These are phyloP conservation scores for Meripilus lineatus DNA, from an alignment of 1,284 basidiomycete genomes.

Conservation along the genomic window DNA sequence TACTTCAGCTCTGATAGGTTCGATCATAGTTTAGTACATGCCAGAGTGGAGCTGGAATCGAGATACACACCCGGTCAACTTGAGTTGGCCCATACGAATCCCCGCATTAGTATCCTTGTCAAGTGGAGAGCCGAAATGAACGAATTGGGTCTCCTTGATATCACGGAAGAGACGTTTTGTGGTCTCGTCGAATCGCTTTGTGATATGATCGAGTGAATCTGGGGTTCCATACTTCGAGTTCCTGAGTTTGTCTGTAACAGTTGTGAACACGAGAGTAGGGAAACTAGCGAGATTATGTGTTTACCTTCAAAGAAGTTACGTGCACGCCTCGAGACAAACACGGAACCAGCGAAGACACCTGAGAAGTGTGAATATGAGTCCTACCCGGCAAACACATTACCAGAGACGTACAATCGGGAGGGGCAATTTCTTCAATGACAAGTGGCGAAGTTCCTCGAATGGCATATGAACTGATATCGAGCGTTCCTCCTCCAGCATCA, in stretches of 20 bases:
- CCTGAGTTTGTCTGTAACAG: slow-evolving; percentile 54
- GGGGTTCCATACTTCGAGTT: slow-evolving; percentile 63
- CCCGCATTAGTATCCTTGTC: slow-evolving; percentile 68
- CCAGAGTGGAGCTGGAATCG: slow-evolving; percentile 3
- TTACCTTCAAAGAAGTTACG: slow-evolving; percentile 62
- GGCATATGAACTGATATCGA: slow-evolving; percentile 74
- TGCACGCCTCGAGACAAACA: slow-evolving; percentile 73
- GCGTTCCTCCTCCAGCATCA: slow-evolving; percentile 75
- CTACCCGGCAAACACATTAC: background rate
- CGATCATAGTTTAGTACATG: slow-evolving; percentile 1
- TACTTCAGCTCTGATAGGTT: slow-evolving; percentile 44
- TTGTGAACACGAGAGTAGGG: slow-evolving; percentile 2
- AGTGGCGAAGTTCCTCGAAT: slow-evolving; percentile 62
- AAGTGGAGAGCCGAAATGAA: slow-evolving; percentile 71
- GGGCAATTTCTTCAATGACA: slow-evolving; percentile 74
- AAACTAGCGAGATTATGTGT: slow-evolving; percentile 10
- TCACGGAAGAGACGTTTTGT: slow-evolving; percentile 74
- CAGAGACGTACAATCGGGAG: slow-evolving; percentile 60
- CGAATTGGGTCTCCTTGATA: slow-evolving; percentile 59
- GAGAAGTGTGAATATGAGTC: slow-evolving; percentile 8
- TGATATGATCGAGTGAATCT: slow-evolving; percentile 66
- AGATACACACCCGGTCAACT: slow-evolving; percentile 54
- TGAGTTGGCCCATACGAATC: slow-evolving; percentile 65
- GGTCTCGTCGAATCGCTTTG: slow-evolving; percentile 73
- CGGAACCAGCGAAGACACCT: slow-evolving; percentile 75